These are phyloP conservation scores for Jamesozyma rosinii DNA, from an alignment of 805 yeast genomes.

Conservation along the genomic window DNA sequence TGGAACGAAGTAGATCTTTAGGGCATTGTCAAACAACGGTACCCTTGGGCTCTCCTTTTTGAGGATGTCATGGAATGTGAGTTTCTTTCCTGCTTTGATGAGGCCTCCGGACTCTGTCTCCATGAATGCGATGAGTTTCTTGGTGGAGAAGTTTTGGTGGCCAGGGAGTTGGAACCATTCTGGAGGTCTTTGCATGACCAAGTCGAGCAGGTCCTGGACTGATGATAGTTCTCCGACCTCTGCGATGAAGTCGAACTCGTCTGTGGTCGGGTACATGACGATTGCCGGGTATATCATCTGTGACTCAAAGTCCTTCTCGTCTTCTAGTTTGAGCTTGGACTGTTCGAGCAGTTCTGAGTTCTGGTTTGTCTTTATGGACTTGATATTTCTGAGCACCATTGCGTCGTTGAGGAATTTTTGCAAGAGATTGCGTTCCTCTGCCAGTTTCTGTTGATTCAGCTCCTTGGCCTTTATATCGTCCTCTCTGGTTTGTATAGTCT, in stretches of 20 bases:
- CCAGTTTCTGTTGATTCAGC: conserved; percentile 13
- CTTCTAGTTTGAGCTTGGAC: conserved; percentile 50
- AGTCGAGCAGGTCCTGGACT: conserved; percentile 50
- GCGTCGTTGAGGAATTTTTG: conserved; percentile 47
- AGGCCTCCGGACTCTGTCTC: conserved; percentile 80
- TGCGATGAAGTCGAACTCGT: conserved; percentile 75
- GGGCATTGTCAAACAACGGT: conserved; percentile 67
- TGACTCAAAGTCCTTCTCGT: conserved; percentile 58
- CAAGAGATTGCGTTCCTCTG: conserved; percentile 33
- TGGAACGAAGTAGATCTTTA: conserved; percentile 73
- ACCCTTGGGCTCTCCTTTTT: conserved; percentile 53
- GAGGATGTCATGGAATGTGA: conserved; percentile 54
- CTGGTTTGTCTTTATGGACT: conserved; percentile 38
- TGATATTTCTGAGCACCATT: conserved; percentile 48
- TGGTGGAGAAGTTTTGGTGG: conserved; percentile 49
- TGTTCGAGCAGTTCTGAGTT: conserved; percentile 51
- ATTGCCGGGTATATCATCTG: conserved; percentile 76
- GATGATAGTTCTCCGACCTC: conserved; percentile 66
- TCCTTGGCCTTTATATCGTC: conserved; percentile 28
- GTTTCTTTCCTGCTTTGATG: conserved; percentile 74
- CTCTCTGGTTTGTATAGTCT: conserved; percentile 35
- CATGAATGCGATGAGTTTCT: conserved; percentile 62
- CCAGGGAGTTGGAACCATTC: conserved; percentile 56
- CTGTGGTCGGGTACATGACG: conserved; percentile 71
- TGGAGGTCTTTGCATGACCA: conserved; percentile 56